phyloP scores from a whole-genome alignment of 345 rosid genomes.

The Citrus cavaleriei region DNA sequence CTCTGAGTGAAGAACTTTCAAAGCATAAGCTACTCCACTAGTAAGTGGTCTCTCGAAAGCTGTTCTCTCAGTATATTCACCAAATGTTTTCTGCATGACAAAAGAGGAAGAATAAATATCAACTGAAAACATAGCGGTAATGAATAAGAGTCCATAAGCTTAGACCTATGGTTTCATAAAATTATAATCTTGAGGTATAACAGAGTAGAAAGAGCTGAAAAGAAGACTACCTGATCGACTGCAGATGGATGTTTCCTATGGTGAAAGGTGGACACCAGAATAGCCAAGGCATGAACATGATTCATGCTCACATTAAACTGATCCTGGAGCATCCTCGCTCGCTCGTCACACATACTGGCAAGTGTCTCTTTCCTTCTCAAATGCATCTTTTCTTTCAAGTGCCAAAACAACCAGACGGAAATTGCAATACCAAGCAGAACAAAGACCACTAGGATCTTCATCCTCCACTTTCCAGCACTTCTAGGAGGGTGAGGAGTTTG shows the following conservation, averaged over 20 bases:
- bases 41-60: conserved; percentile 97
- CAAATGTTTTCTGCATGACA: conserved; percentile 69
- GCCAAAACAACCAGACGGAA: conserved; percentile 65
- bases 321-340: conserved; percentile 97
- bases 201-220: background rate
- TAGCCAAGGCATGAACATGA: conserved; percentile 95
- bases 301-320: conserved; percentile 98
- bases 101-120: conserved; percentile 7
- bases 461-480: conserved; percentile 76
- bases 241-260: conserved; percentile 91
- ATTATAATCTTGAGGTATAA: background rate
- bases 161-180: background rate
- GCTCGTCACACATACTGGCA: conserved; percentile 89
- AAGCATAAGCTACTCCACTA: conserved; percentile 97
- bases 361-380: conserved; percentile 63
- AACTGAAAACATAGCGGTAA: background rate
- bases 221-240: conserved; percentile 73
- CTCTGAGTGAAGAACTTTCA: conserved; percentile 79
- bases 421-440: conserved; percentile 43
- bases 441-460: conserved; percentile 47
- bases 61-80: conserved; percentile 91
- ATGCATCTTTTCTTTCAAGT: conserved; percentile 27
- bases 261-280: conserved; percentile 95
- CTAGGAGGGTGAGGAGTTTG: conserved; percentile 39
- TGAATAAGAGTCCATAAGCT: background rate